Evolutionary conservation across 345 rosid species (phyloP), one percentile per base, ranked within the genome.

Genomic region (Raphanus raphanistrum): DNA sequence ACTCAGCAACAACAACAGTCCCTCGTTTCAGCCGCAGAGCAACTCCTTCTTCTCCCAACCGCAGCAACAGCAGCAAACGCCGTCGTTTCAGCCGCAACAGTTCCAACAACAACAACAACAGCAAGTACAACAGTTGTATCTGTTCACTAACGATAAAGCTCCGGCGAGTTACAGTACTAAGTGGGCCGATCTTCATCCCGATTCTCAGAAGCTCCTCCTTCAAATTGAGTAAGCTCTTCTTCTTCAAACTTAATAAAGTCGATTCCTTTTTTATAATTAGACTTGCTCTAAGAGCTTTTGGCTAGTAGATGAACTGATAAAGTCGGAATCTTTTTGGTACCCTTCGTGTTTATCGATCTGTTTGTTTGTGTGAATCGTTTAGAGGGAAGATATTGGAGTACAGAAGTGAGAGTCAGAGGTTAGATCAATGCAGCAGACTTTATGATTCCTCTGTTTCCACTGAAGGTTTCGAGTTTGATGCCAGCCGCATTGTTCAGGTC

Each of bases 111-210:
- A 57, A 1, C 61, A 21, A 3, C 61, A 58, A 0, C 94, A 79
- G 6, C 92, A 81, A 45, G 86, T 83, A 4, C 92, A 87, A 8
- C 98, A 88, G 17, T 68, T 88, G 74, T 91, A 85, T 84, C 83
- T 95, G 73, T 88, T 91, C 69, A 92, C 96, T 25, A 90, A 84
- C 77, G 99, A 95, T 1, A 91, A 82, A 73, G 83, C 94, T n/a
- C 97, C 94, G 62, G 99, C 96, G 45, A 95, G 9, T 87, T 95
- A 91, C 84, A 82, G 96, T 76, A 89, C 98, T 10, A 91, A 90
- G 69, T 95, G 99, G 99, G 87, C 88, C 21, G 97, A 95, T 90
- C 93, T 95, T 70, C 97, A 90, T 76, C 96, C 96, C 11, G 97
- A 92, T 85, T 90, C 96, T 57, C 99, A 92, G 72, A 95, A 92